Evolutionary conservation across 2,329 filamentous ascomycete species (phyloP), one percentile per base, ranked within the genome.

Genomic region (Sphaerulina vaccinii): DNA sequence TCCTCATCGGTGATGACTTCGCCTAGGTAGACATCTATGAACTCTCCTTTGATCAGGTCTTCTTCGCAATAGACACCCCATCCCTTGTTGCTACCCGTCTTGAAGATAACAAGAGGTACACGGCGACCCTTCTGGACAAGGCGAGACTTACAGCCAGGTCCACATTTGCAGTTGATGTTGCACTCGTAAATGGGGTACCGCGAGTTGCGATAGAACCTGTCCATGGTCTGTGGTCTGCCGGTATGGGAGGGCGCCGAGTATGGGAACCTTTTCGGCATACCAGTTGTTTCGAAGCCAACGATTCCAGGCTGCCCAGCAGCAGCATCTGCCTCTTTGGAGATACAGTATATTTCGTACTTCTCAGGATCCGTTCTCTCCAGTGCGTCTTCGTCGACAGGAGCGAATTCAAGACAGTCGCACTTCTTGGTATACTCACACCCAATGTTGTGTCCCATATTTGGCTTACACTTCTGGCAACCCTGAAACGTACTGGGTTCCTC

Each of bases 1-100:
- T 91, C 75, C 0, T 63, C 65, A 35, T 73, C 70, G 0, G 74
- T 78, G 42, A 78, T 75, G 16, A 78, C 68, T 52, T 79, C 76
- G 10, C 89, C 88, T 6, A 90, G 77, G 63, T 93, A 95, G 6
- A 80, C 81, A 65, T 92, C 89, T 35, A 95, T 82, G 62, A 90
- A 93, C 59, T 91, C 86, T 2, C 89, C 89, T 57, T 79, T 76
- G 49, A 79, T 79, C 2, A 95, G 79, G 16, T 82, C 74, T 2
- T 84, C 75, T 3, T 79, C 78, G 54, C 83, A 85, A 6, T 82
- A 78, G 0, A 95, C 80, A 24, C 85, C 89, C 89, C 88, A 95
- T 27, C 89, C 89, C 39, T 88, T 81, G 23, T 40, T 36, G n/a
- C 84, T 77, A 1, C 65, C 60, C 0, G 89, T 92, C 48, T 84